Evolutionary conservation across 257 asterid species (phyloP).

Genomic region (Fraxinus pennsylvanica): DNA sequence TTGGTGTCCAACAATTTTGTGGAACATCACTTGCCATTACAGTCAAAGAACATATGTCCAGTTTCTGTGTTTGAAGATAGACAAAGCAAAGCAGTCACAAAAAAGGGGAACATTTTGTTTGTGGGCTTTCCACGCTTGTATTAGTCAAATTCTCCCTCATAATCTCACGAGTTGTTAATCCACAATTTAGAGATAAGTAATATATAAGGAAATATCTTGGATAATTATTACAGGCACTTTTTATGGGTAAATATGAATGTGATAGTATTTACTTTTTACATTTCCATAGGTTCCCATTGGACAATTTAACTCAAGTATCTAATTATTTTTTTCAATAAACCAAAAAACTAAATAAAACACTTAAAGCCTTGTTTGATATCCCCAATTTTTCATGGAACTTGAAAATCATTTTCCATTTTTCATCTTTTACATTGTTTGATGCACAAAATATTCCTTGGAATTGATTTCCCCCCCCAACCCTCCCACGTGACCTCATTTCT

Average conservation of each 20-base stretch:
- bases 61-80: neutral
- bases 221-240: neutral
- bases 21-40: neutral
- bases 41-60: neutral
- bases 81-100: neutral
- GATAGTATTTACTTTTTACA: too few relatives aligned
- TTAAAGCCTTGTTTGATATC: too few relatives aligned
- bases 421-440: too few relatives aligned
- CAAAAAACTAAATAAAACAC: too few relatives aligned
- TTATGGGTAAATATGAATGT: neutral
- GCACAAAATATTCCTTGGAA: too few relatives aligned
- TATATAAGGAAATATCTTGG: neutral
- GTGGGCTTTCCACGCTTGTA: neutral
- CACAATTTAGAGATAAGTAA: neutral
- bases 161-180: neutral
- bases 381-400: too few relatives aligned
- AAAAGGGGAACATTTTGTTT: neutral
- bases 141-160: neutral
- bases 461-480: too few relatives aligned
- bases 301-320: too few relatives aligned
- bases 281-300: too few relatives aligned
- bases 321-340: too few relatives aligned
- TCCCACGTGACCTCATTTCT: too few relatives aligned
- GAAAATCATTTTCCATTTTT: too few relatives aligned
- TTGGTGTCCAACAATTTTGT: neutral